phyloP scores from a whole-genome alignment of 176 grass and related monocot species.

The Carex kokanica region DNA sequence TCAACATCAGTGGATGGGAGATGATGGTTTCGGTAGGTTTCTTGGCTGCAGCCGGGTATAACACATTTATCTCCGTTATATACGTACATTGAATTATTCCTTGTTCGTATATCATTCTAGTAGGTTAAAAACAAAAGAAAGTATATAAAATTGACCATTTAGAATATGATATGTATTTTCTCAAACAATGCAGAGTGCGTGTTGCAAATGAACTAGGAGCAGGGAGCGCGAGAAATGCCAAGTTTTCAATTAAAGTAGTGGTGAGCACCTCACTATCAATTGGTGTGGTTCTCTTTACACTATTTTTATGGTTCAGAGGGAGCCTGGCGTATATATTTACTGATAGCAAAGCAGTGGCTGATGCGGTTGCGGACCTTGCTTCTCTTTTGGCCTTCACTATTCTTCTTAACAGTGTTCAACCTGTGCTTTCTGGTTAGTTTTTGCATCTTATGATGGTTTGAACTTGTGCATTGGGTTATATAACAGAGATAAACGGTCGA shows the following conservation, averaged over 20 bases:
- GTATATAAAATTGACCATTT: background rate
- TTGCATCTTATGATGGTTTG: conserved; percentile 6
- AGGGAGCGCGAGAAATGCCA: conserved; percentile 56
- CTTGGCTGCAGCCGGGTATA: conserved; percentile 79
- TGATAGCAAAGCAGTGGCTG: conserved; percentile 42
- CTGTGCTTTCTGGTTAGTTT: conserved; percentile 67
- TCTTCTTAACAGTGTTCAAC: conserved; percentile 93
- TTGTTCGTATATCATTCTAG: background rate
- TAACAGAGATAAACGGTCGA: background rate
- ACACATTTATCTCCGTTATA: background rate
- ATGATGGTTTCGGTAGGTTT: conserved; percentile 86
- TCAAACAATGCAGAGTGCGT: conserved; percentile 49
- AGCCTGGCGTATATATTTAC: conserved; percentile 62
- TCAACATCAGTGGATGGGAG: conserved; percentile 90
- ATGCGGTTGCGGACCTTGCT: conserved; percentile 52
- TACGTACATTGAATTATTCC: background rate
- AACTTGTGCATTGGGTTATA: background rate
- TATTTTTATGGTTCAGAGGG: conserved; percentile 53
- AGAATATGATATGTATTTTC: background rate
- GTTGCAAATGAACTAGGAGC: conserved; percentile 95
- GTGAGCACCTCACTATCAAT: conserved; percentile 58
- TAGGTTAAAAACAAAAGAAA: background rate
- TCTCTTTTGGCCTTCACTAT: conserved; percentile 68
- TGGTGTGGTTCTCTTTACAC: conserved; percentile 46
- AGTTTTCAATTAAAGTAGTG: conserved; percentile 61